Base-by-base conservation (phyloP, 2,329 filamentous ascomycete species). In the Fusarium euwallaceae region DNA sequence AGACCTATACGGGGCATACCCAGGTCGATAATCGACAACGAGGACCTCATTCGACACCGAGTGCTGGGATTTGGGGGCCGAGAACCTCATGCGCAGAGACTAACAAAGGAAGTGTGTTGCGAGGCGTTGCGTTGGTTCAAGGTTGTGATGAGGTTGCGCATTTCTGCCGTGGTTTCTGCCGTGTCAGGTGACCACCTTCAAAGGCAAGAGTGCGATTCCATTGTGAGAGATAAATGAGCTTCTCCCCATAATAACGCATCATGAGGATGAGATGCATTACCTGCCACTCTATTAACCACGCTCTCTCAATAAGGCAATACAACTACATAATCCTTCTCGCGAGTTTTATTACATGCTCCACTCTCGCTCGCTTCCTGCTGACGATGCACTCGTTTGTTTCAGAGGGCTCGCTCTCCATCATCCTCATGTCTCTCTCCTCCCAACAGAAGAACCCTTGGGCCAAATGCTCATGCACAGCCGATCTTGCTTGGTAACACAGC, bases 31-130 rank as follows among this genome's bases (percentile, higher is more conserved):
- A 63, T 68, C 39, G 69, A 67, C 63, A 64, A 34, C 34, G 62
- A 67, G 56, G 58, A 62, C 65, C 58, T 75, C 65, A 67, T 63
- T 64, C 63, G 70, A 66, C 61, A 62, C 58, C 65, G 64, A 69
- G 48, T 60, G 58, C 70, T 63, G 73, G 67, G 62, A 63, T 67
- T 75, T 77, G 76, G 70, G 74, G 75, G 72, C 62, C 69, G 72
- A 74, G 64, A 73, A 72, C 69, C 53, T 72, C 53, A 48, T 61
- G 61, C 17, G 58, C 29, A 45, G 67, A 74, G 68, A 51, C 51
- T 24, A 45, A 48, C 36, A 16, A 17, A 62, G 20, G 36, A 72
- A 69, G 22, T 56, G 55, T 24, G 61, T 45, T 27, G 56, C 55
- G 27, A 41, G 22, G 22, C 24, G 41, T 70, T 55, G 32, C 27